These are phyloP conservation scores for Graphilbum ipis-grandicollis DNA, from an alignment of 2,329 filamentous ascomycete species.

Conservation along the genomic window DNA sequence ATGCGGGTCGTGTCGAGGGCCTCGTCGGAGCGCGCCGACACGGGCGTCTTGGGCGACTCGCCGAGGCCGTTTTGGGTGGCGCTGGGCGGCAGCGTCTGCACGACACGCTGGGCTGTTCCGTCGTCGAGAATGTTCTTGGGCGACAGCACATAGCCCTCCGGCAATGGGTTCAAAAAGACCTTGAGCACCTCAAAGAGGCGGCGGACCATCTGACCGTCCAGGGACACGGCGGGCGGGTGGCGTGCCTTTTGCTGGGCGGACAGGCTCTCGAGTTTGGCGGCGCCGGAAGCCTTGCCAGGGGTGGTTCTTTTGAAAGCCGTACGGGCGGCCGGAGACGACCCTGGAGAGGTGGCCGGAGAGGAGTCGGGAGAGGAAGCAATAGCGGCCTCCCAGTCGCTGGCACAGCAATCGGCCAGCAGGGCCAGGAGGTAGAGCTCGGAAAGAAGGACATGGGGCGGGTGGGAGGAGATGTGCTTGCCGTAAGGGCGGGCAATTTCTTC, in stretches of 20 bases:
- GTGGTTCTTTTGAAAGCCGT: too few species aligned
- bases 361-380: slow-evolving; percentile 8
- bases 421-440: slow-evolving; percentile 49
- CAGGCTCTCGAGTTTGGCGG: too few species aligned
- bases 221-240: slow-evolving; percentile 17
- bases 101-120: neutral
- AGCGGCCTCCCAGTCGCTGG: slow-evolving; percentile 35
- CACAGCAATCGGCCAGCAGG: slow-evolving; percentile 47
- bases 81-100: neutral
- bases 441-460: slow-evolving; percentile 41
- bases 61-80: neutral
- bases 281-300: too few species aligned
- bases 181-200: slow-evolving; percentile 39
- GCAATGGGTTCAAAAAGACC: slow-evolving; percentile 37
- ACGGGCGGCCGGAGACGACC: too few species aligned
- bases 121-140: slow-evolving; percentile 40
- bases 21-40: slow-evolving; percentile 16
- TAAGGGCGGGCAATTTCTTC: slow-evolving; percentile 41
- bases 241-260: slow-evolving; percentile 7
- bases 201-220: slow-evolving; percentile 33
- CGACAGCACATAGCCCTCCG: slow-evolving; percentile 38
- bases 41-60: slow-evolving; percentile 10
- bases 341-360: neutral
- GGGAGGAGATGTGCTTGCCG: slow-evolving; percentile 25
- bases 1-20: slow-evolving; percentile 16